Percentiles rank a stretch among this genome's conserved stretches.
Evolutionary conservation across 1,139 yeast genomes (phyloP).

Genomic region (Geotrichum carabidarum): DNA sequence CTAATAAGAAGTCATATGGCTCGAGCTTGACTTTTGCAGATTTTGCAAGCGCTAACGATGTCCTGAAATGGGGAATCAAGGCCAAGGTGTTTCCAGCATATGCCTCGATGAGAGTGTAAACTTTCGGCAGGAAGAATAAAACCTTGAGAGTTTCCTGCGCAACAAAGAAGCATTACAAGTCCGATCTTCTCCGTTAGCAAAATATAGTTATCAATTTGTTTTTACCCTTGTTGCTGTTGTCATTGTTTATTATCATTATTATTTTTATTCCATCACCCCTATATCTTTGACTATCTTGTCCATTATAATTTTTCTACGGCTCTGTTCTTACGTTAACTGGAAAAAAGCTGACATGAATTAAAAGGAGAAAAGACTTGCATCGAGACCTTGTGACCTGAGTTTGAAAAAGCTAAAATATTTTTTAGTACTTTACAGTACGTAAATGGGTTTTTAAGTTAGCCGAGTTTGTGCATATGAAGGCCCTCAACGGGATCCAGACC

Average conservation of each 20-base stretch:
- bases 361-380: too few species aligned
- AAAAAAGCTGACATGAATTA: too few species aligned
- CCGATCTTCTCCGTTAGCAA: background rate
- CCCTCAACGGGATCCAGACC: too few species aligned
- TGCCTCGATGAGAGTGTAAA: background rate
- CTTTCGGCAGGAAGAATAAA: background rate
- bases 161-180: too few species aligned
- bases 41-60: constrained; percentile 29
- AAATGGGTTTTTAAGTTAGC: too few species aligned
- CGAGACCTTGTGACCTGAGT: too few species aligned
- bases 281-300: background rate
- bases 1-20: background rate
- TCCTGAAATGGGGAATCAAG: constrained; percentile 31
- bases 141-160: background rate
- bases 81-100: constrained; percentile 24
- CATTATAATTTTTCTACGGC: background rate
- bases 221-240: background rate
- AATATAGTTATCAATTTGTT: background rate
- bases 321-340: too few species aligned
- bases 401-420: too few species aligned
- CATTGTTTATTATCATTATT: background rate
- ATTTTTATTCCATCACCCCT: background rate
- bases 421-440: too few species aligned
- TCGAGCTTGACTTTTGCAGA: constrained; percentile 14
- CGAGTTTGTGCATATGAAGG: too few species aligned